Evolutionary conservation across 129 eudicot genomes (phyloP).

Genomic region (Saussurea involucrata): DNA sequence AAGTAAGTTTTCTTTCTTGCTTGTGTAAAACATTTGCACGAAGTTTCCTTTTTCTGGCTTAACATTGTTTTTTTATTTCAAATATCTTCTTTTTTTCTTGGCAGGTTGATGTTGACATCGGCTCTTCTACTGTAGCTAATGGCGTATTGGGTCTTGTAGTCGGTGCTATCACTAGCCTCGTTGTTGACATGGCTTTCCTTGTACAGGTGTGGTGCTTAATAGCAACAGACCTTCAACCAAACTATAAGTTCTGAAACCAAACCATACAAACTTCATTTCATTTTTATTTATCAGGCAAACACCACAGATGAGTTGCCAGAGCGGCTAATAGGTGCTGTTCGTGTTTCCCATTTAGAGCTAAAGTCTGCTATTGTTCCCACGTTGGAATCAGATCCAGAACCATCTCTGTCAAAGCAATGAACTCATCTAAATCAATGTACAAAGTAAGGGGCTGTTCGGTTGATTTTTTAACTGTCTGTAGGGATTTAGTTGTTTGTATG

Average conservation of each 20-base stretch:
- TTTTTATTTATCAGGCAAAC: conserved; percentile 58
- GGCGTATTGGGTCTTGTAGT: conserved; percentile 98
- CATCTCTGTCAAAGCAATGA: not conserved
- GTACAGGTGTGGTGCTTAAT: conserved; percentile 58
- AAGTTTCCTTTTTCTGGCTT: not conserved
- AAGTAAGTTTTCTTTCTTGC: conserved; percentile 39
- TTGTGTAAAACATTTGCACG: not conserved
- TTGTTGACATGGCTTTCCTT: conserved; percentile 99
- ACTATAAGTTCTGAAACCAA: not conserved
- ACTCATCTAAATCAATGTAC: not conserved
- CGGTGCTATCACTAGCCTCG: conserved; percentile 90
- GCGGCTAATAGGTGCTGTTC: conserved; percentile 83
- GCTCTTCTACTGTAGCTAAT: conserved; percentile 97
- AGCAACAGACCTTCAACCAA: not conserved
- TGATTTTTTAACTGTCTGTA: not conserved
- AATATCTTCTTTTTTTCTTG: not conserved
- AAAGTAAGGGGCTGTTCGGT: not conserved
- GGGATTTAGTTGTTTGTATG: not conserved
- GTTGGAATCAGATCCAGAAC: conserved; percentile 48
- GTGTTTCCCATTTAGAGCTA: conserved; percentile 88
- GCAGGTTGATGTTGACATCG: conserved; percentile 94
- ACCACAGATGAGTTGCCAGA: conserved; percentile 92
- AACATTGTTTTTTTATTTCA: not conserved
- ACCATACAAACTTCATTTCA: no score
- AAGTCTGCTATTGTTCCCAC: conserved; percentile 76